Evolutionary conservation across 2,329 filamentous ascomycete species (phyloP).

Genomic region (Calonectria leucothoes): DNA sequence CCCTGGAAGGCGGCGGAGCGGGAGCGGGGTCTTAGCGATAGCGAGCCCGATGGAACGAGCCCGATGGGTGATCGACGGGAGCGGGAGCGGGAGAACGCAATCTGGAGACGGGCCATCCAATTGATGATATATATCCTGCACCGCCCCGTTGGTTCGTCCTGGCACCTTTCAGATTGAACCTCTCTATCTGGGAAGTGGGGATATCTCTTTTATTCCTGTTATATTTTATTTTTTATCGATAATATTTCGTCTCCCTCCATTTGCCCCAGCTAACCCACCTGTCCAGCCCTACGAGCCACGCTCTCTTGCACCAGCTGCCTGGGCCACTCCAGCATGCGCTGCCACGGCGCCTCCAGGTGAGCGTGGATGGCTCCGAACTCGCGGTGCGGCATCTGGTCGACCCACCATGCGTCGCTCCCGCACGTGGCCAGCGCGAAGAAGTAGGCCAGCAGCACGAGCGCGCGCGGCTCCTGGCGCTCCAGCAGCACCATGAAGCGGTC

Average conservation of each 20-base stretch:
- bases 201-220: no score
- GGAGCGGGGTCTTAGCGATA: constrained; percentile 11
- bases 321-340: constrained; percentile 10
- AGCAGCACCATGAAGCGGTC: constrained; percentile 30
- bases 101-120: background rate
- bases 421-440: constrained; percentile 35
- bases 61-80: background rate
- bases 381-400: constrained; percentile 17
- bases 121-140: constrained; percentile 14
- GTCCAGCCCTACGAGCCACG: constrained; percentile 3
- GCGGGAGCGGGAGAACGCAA: background rate
- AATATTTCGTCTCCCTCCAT: no score
- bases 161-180: no score
- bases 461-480: constrained; percentile 28
- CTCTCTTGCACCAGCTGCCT: background rate
- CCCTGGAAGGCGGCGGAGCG: background rate
- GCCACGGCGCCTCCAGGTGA: background rate
- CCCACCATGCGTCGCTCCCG: constrained; percentile 25
- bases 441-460: constrained; percentile 38
- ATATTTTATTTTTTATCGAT: no score
- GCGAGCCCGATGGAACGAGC: constrained; percentile 2
- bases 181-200: background rate
- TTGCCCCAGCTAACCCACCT: background rate
- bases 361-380: constrained; percentile 13
- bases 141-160: background rate